phyloP scores from a whole-genome alignment of 495 filamentous ascomycete genomes.

The Tetracladium setigerum region DNA sequence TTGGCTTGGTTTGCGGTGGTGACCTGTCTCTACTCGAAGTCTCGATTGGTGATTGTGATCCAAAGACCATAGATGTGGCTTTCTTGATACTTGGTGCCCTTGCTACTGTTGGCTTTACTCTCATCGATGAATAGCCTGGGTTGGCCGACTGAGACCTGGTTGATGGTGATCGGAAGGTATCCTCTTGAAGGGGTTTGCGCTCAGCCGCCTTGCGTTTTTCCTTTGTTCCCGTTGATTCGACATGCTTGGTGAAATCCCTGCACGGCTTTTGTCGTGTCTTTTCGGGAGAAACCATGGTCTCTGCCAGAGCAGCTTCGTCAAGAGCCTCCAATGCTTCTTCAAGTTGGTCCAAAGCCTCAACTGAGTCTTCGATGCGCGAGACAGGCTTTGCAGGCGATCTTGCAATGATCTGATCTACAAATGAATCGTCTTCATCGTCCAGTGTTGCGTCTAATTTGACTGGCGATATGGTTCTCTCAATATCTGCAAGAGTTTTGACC shows the following conservation, averaged over 20 bases:
- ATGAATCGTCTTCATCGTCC: conserved; percentile 25
- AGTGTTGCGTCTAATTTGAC: neutral
- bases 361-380: conserved; percentile 58
- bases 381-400: conserved; percentile 34
- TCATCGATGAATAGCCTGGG: conserved; percentile 5
- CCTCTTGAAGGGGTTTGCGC: neutral
- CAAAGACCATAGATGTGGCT: conserved; percentile 12
- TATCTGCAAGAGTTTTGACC: conserved; percentile 17
- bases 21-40: no score
- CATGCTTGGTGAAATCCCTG: neutral
- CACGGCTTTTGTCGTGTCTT: conserved; percentile 1
- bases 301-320: conserved; percentile 10
- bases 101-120: conserved; percentile 12
- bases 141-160: neutral
- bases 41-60: no score
- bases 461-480: conserved; percentile 12
- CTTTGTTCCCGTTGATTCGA: neutral
- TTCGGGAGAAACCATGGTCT: conserved; percentile 27
- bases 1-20: neutral
- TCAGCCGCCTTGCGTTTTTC: neutral
- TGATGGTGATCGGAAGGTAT: neutral
- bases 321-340: conserved; percentile 43
- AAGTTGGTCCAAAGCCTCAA: conserved; percentile 59
- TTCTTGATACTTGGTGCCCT: conserved; percentile 9
- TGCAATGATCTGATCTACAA: conserved; percentile 29